A percentile compares a stretch with the other conserved stretches of the same genome.
Conservation (phyloP, 371 early-diverging fungal genomes). For the Phascolomyces articulosus region DNA sequence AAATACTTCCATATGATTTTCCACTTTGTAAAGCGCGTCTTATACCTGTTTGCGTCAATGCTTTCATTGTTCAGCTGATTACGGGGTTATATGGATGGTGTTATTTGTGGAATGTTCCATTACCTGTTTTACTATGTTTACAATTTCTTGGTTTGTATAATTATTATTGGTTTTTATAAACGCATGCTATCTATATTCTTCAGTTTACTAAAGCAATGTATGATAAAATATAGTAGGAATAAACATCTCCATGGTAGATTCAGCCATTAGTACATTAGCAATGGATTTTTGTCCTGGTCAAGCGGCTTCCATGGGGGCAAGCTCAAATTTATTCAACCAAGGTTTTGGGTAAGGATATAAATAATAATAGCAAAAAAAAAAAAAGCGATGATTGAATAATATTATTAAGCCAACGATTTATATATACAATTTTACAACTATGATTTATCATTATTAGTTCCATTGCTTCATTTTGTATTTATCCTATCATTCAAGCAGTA, state of each 20-base stretch:
- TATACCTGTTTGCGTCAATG: neutral
- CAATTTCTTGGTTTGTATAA: conserved; percentile 2
- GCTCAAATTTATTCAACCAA: neutral
- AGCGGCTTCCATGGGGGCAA: neutral
- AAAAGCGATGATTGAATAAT: no score
- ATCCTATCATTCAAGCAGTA: no score
- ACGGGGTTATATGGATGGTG: neutral
- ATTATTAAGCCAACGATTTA: no score
- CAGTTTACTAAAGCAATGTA: no score
- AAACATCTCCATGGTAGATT: neutral
- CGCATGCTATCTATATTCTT: no score
- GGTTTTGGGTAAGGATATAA: neutral
- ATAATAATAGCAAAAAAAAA: no score
- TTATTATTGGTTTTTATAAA: no score
- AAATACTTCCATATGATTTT: neutral
- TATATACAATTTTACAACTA: no score
- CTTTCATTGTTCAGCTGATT: neutral
- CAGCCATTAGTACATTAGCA: neutral
- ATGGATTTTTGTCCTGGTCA: neutral
- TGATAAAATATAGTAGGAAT: neutral
- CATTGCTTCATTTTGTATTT: no score
- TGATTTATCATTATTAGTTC: no score
- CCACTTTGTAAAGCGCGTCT: neutral
- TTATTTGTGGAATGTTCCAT: neutral
- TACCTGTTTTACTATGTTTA: conserved; percentile 1